A percentile compares a stretch with the other conserved stretches of the same genome.
Evolutionary conservation across 1,284 basidiomycete genomes (phyloP).

Genomic region (Papiliotrema laurentii): DNA sequence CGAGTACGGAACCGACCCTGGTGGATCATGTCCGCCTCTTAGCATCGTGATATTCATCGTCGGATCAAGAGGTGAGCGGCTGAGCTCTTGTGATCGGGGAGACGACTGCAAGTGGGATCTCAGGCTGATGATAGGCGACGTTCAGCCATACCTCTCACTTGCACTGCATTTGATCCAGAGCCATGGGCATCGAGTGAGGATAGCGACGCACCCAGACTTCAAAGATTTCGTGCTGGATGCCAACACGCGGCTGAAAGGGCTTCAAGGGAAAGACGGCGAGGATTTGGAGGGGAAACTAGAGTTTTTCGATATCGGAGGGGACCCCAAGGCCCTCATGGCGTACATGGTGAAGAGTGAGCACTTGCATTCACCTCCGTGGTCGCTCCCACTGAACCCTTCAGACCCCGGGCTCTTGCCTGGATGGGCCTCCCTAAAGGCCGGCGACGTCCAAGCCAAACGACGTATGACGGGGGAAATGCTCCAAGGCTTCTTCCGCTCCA

Average conservation of each 20-base stretch:
- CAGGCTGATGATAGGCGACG: slow-evolving; percentile 53
- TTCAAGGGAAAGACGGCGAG: slow-evolving; percentile 52
- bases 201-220: slow-evolving; percentile 65
- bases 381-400: slow-evolving; percentile 9
- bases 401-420: slow-evolving; percentile 44
- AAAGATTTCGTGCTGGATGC: slow-evolving; percentile 54
- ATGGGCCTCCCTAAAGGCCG: slow-evolving; percentile 31
- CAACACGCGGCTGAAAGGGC: slow-evolving; percentile 54
- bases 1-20: slow-evolving; percentile 55
- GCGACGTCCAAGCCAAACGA: slow-evolving; percentile 34
- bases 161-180: slow-evolving; percentile 55
- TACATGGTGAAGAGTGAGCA: slow-evolving; percentile 47
- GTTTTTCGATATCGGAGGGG: slow-evolving; percentile 42
- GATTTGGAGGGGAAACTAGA: slow-evolving; percentile 33
- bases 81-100: neutral
- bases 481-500: slow-evolving; percentile 57
- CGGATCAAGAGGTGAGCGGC: slow-evolving; percentile 56
- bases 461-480: slow-evolving; percentile 52
- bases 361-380: neutral
- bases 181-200: slow-evolving; percentile 58
- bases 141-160: slow-evolving; percentile 66
- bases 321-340: slow-evolving; percentile 44
- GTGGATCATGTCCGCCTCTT: slow-evolving; percentile 49
- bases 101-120: neutral
- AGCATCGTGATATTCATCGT: slow-evolving; percentile 64